Conservation (phyloP, 148 eudicot species). For the Simmondsia chinensis region DNA sequence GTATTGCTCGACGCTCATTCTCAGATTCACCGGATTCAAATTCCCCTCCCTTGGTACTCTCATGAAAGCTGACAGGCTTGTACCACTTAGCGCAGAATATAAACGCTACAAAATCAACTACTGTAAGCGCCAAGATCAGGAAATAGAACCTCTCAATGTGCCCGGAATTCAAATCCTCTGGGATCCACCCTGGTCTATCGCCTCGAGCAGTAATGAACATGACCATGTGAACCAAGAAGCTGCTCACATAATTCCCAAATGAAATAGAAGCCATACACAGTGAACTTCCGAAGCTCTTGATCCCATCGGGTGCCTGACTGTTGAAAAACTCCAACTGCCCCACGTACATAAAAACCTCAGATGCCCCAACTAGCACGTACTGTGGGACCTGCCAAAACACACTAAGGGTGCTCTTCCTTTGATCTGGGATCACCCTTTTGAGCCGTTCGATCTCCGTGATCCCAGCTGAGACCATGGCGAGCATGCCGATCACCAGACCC, state of each 20-base stretch:
- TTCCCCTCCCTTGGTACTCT: background rate
- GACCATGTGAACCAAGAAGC: constrained; percentile 58
- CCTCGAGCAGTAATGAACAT: constrained; percentile 47
- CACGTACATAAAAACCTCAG: constrained; percentile 89
- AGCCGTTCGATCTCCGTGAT: constrained; percentile 56
- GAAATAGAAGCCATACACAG: constrained; percentile 94
- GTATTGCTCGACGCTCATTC: no score
- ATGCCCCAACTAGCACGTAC: constrained; percentile 72
- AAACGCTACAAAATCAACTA: constrained; percentile 39
- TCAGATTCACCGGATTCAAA: no score
- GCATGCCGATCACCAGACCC: constrained; percentile 59
- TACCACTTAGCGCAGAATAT: constrained; percentile 62
- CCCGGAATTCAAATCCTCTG: constrained; percentile 51
- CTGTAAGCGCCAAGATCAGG: constrained; percentile 44
- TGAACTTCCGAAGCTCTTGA: constrained; percentile 85
- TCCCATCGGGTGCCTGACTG: constrained; percentile 88
- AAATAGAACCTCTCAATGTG: constrained; percentile 83
- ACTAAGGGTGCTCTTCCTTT: constrained; percentile 33
- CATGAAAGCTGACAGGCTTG: constrained; percentile 28
- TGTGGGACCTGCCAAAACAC: constrained; percentile 89
- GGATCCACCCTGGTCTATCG: constrained; percentile 62
- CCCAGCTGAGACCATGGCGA: constrained; percentile 77
- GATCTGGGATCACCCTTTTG: constrained; percentile 16
- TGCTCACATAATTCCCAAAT: constrained; percentile 64
- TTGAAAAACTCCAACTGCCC: constrained; percentile 88